Conservation (phyloP, 179 eudicot genomes). For the Beta lomatogona region DNA sequence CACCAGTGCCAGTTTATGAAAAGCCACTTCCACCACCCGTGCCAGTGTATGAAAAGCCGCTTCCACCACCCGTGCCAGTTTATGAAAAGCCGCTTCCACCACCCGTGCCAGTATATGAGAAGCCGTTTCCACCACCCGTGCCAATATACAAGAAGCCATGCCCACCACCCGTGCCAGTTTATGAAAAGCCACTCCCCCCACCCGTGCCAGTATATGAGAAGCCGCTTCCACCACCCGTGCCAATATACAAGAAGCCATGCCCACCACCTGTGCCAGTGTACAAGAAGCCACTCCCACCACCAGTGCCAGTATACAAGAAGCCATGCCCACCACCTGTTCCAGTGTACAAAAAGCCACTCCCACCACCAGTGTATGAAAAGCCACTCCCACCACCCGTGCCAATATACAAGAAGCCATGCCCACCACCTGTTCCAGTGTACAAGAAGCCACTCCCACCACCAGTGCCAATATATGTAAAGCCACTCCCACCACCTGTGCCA, state of each 20-base stretch:
- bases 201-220: slow-evolving; percentile 15
- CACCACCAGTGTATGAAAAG: too few relatives aligned
- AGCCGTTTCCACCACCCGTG: slow-evolving; percentile 25
- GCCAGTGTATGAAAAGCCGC: slow-evolving; percentile 28
- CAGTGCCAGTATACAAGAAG: slow-evolving; percentile 18
- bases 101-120: slow-evolving; percentile 20
- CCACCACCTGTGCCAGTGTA: slow-evolving; percentile 7
- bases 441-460: slow-evolving; percentile 20
- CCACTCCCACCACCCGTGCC: slow-evolving; percentile 38
- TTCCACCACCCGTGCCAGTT: slow-evolving; percentile 31
- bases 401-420: too few relatives aligned
- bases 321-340: slow-evolving; percentile 23
- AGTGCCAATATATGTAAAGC: slow-evolving; percentile 19
- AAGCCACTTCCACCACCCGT: slow-evolving; percentile 32
- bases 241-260: slow-evolving; percentile 26
- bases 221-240: slow-evolving; percentile 28
- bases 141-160: slow-evolving; percentile 21
- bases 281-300: slow-evolving; percentile 25
- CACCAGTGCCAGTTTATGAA: slow-evolving; percentile 21
- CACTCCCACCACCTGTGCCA: slow-evolving; percentile 23
- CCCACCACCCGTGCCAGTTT: slow-evolving; percentile 19
- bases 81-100: slow-evolving; percentile 29
- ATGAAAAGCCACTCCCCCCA: slow-evolving; percentile 26
- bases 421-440: slow-evolving; percentile 28
- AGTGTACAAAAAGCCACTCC: slow-evolving; percentile 20